Percentiles rank a stretch among this genome's conserved stretches.
Conservation (phyloP, 352 stramenopile genomes). For the Phytophthora brassicae region DNA sequence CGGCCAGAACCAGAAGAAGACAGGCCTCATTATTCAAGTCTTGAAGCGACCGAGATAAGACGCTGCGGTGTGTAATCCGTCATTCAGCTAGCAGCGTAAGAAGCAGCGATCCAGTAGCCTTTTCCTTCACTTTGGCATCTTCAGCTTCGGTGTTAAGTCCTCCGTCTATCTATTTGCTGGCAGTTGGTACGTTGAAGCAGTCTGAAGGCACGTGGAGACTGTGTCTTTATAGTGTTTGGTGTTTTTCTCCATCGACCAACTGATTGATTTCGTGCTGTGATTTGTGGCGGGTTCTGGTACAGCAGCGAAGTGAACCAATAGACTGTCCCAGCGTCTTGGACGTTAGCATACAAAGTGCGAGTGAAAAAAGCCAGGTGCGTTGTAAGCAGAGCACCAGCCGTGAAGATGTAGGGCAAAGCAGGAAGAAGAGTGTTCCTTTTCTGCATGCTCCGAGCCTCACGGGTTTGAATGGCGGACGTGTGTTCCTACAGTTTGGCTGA, state of each 20-base stretch:
- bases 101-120: neutral
- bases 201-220: neutral
- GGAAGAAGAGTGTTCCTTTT: slow-evolving; percentile 43
- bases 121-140: slow-evolving; percentile 23
- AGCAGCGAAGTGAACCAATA: slow-evolving; percentile 11
- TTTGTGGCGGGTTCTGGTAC: slow-evolving; percentile 36
- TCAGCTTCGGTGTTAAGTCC: neutral
- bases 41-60: slow-evolving; percentile 24
- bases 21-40: slow-evolving; percentile 22
- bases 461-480: slow-evolving; percentile 49
- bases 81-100: slow-evolving; percentile 2
- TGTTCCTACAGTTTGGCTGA: slow-evolving; percentile 35
- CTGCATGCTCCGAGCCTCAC: slow-evolving; percentile 13
- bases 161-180: neutral
- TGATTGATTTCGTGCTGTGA: slow-evolving; percentile 33
- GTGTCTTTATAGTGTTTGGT: slow-evolving; percentile 6
- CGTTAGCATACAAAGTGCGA: slow-evolving; percentile 28
- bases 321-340: slow-evolving; percentile 3
- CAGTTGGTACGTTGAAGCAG: slow-evolving; percentile 29
- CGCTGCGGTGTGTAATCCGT: neutral
- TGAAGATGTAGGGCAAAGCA: slow-evolving; percentile 1
- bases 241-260: slow-evolving; percentile 13
- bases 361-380: slow-evolving; percentile 26
- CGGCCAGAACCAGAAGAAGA: slow-evolving; percentile 38
- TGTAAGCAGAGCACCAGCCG: slow-evolving; percentile 1